Evolutionary conservation across 2,329 filamentous ascomycete genomes (phyloP), one percentile per base, ranked within the genome.

Genomic region (Aureobasidium sp.): DNA sequence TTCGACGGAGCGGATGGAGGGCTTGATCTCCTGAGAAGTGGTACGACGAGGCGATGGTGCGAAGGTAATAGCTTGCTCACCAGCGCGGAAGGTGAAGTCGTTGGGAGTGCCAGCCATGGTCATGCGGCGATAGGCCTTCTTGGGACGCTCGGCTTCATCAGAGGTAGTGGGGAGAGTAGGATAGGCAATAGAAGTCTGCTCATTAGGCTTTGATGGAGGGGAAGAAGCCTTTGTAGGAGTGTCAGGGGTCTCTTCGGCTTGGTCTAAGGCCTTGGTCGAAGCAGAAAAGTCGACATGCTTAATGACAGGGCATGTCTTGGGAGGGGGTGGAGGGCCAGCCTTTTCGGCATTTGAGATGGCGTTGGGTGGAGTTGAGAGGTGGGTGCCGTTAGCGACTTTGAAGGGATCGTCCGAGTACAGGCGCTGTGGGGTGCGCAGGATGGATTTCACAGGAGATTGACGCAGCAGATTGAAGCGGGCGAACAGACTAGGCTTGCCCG

Each of bases 241-340:
- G 44, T 64, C 66, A 37, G 61, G 59, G 25, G 58, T 66, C 15
- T 63, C 51, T n/a, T 66, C 64, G 34, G 62, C 62, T 20, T 41
- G 20, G 17, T 51, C 52, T 8, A 58, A 69, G 63, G 63, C 73
- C 68, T 71, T 76, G 66, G 66, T 89, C 82, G 39, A 74, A 1
- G 87, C 87, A 0, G 88, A 91, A 69, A 96, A 96, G 56, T 89
- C 86, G 39, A 96, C 90, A 62, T 84, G 87, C 77, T 95, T 96
- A 73, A 86, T 89, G 27, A 86, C 82, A 36, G 86, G 86, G 8
- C 88, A 88, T 1, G 88, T 90, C 5, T 84, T 86, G 61, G 84
- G 75, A 29, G 72, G 71, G 3, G 71, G 62, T 41, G 22, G 60
- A 57, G 81, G 81, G 36, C 86, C 71, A 48, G 41, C 34, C 55